Evolutionary conservation across 306 rosid genomes (phyloP).

Genomic region (Pterocarpus santalinus): DNA sequence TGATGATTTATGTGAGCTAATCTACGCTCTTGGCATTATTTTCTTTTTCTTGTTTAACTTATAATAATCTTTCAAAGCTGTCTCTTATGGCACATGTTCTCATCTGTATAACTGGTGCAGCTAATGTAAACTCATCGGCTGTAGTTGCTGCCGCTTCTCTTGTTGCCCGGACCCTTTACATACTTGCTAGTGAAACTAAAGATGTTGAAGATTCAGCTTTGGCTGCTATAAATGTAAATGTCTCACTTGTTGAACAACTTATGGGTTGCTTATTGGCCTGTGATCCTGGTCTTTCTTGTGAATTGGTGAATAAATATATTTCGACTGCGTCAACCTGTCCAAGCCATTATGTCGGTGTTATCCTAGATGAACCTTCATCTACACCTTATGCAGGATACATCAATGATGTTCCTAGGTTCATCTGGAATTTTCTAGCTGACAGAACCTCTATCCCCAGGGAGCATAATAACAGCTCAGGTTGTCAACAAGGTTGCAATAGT

Average conservation of each 20-base stretch:
- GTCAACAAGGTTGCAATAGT: conserved; percentile 74
- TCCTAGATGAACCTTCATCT: conserved; percentile 79
- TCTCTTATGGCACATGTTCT: conserved; percentile 31
- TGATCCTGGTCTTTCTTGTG: conserved; percentile 94
- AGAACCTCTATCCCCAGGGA: conserved; percentile 68
- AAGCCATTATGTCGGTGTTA: conserved; percentile 90
- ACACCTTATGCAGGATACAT: conserved; percentile 68
- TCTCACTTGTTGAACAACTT: conserved; percentile 82
- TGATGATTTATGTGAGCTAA: conserved; percentile 76
- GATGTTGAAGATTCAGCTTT: conserved; percentile 62
- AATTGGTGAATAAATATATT: conserved; percentile 81
- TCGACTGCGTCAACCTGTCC: conserved; percentile 76
- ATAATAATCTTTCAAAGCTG: conserved; percentile 14
- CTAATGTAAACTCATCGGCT: conserved; percentile 86
- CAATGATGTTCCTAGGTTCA: conserved; percentile 82
- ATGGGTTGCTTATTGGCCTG: conserved; percentile 78
- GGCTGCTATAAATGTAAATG: conserved; percentile 73
- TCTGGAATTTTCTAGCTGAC: conserved; percentile 91
- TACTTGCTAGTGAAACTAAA: conserved; percentile 69
- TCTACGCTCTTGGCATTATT: conserved; percentile 28
- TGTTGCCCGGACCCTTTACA: conserved; percentile 83
- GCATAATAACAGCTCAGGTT: conserved; percentile 57
- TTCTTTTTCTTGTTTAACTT: conserved; percentile 21
- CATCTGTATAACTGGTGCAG: conserved; percentile 60
- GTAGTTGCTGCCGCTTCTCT: conserved; percentile 89